Base-by-base conservation (phyloP, 176 grass and related monocot genomes). In the Juncus inflexus region DNA sequence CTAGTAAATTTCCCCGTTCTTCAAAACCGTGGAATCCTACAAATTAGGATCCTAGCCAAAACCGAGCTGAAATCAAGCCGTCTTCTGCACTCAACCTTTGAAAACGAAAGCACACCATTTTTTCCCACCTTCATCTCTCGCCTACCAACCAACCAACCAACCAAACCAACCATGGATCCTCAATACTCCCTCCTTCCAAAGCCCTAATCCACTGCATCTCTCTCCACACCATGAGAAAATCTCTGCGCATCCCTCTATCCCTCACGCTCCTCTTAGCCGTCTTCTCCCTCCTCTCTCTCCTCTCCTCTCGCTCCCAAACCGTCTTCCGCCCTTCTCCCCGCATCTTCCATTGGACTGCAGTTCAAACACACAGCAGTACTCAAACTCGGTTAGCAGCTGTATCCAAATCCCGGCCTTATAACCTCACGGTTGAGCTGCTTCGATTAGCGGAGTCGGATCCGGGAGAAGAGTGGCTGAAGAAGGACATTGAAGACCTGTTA, bases 81-180 rank as follows among this genome's bases (percentile, higher is more conserved):
- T 58, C 53, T 70, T 70, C 53, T 70, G 52, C 42, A 58, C 53
- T 70, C 67, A 58, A 50, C 67, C 67, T 70, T 58, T n/a, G 9
- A 57, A 70, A 70, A 11, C 52, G 41, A 58, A 37, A 4, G 50
- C 7, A 0, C 39, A 36, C 11, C 52, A 7, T 57, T 42, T 70
- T 57, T 67, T 53, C 66, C 37, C 43, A 47, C 36, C 66, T 50
- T 39, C 35, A 58, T 51, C 4, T 52, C 15, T 14, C 14, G 15
- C 35, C 50, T 45, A 52, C 65, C 37, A 37, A 7, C 37, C 16
- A 58, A 58, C 6, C 47, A 57, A 42, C 52, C 7, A 58, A 42
- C 52, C 7, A 58, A 58, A 58, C 6, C 47, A 57, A 42, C 52
- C 7, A 58, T 70, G 67, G 37, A 49, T 12, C 0, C n/a, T 70